Conservation (phyloP, 805 yeast genomes). For the Priceomyces carsonii region DNA sequence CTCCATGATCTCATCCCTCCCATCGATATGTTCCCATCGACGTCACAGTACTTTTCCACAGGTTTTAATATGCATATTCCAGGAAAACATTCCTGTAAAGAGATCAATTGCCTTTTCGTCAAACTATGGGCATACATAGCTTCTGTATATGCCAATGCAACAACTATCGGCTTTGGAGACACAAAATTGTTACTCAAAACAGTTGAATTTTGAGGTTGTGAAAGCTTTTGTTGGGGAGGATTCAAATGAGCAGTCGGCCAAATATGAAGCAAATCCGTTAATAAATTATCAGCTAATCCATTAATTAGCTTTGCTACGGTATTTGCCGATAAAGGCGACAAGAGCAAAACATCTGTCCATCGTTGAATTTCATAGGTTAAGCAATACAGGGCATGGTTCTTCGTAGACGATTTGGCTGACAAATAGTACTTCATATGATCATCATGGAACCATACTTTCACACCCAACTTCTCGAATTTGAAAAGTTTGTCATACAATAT, state of each 20-base stretch:
- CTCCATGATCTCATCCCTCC: slow-evolving; percentile 31
- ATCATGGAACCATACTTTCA: slow-evolving; percentile 25
- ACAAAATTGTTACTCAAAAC: slow-evolving; percentile 16
- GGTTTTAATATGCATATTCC: slow-evolving; percentile 25
- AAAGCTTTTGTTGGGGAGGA: slow-evolving; percentile 3
- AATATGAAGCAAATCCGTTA: slow-evolving; percentile 21
- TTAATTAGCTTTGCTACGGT: slow-evolving; percentile 25
- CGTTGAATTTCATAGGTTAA: slow-evolving; percentile 20
- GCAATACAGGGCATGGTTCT: slow-evolving; percentile 13
- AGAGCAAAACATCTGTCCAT: slow-evolving; percentile 28
- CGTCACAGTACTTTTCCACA: slow-evolving; percentile 25
- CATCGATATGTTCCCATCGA: slow-evolving; percentile 28
- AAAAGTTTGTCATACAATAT: slow-evolving; percentile 18
- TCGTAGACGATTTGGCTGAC: slow-evolving; percentile 9
- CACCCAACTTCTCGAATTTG: slow-evolving; percentile 22
- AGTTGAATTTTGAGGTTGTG: slow-evolving; percentile 13
- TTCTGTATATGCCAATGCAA: slow-evolving; percentile 24
- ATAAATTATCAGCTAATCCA: slow-evolving; percentile 25
- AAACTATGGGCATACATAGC: slow-evolving; percentile 29
- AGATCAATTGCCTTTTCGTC: slow-evolving; percentile 20
- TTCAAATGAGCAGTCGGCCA: slow-evolving; percentile 21
- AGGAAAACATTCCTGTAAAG: slow-evolving; percentile 24
- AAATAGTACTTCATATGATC: slow-evolving; percentile 18
- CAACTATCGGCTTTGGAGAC: slow-evolving; percentile 23
- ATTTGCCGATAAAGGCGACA: slow-evolving; percentile 26